phyloP scores from a whole-genome alignment of 371 early-diverging fungal genomes.

The Lichtheimia ramosa region DNA sequence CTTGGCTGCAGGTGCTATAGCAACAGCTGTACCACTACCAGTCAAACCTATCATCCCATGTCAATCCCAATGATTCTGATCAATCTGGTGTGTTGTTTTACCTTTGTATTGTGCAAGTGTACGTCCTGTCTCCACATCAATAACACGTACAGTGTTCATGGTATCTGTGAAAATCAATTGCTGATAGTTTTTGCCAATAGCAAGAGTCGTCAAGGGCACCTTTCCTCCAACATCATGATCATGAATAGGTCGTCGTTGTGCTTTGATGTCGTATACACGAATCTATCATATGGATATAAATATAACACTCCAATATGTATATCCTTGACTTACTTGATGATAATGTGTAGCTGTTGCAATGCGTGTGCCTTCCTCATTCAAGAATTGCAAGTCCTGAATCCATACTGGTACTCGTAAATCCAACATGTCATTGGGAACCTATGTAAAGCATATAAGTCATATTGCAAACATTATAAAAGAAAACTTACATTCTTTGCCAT shows the following conservation, averaged over 20 bases:
- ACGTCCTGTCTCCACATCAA: constrained; percentile 69
- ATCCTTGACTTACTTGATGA: constrained; percentile 56
- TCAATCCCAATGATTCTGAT: too few species aligned
- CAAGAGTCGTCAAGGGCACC: constrained; percentile 60
- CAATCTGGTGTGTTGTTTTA: background rate
- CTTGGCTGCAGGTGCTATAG: constrained; percentile 28
- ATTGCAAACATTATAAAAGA: too few species aligned
- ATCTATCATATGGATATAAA: constrained; percentile 36
- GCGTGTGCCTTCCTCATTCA: constrained; percentile 49
- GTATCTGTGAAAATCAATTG: constrained; percentile 82
- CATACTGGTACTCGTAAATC: constrained; percentile 85
- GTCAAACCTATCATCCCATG: constrained; percentile 51
- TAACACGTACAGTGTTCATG: constrained; percentile 62
- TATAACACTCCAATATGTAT: background rate
- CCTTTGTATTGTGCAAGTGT: constrained; percentile 50
- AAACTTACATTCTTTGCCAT: constrained; percentile 65
- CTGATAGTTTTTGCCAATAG: constrained; percentile 40
- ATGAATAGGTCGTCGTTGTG: constrained; percentile 67
- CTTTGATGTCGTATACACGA: constrained; percentile 79
- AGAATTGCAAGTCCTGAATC: constrained; percentile 82
- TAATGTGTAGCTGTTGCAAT: constrained; percentile 74
- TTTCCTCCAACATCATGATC: constrained; percentile 72
- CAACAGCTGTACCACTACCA: constrained; percentile 69
- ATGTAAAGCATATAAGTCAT: background rate
- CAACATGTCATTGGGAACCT: constrained; percentile 55